Evolutionary conservation across 257 asterid species (phyloP).

Genomic region (Capsicum chinense): DNA sequence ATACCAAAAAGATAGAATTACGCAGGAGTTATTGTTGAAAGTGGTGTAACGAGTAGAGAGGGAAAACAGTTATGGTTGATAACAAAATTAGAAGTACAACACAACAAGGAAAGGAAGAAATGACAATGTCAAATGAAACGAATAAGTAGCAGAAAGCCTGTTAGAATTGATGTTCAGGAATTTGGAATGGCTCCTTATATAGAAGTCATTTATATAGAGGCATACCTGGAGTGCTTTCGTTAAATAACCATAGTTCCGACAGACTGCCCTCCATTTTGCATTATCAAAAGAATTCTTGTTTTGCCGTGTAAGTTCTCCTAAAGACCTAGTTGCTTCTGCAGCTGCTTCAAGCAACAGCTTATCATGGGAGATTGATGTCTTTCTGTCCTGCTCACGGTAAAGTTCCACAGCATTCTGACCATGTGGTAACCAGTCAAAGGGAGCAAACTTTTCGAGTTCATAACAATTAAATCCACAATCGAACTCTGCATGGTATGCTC

Average conservation of each 20-base stretch:
- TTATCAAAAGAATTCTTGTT: slow-evolving; percentile 34
- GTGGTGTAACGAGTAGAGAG: neutral
- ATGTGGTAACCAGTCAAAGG: slow-evolving; percentile 82
- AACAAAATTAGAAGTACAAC: no score
- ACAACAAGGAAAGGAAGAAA: no score
- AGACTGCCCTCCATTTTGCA: slow-evolving; percentile 50
- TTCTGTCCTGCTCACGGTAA: slow-evolving; percentile 54
- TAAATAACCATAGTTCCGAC: slow-evolving; percentile 60
- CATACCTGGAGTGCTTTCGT: slow-evolving; percentile 70
- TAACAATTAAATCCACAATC: slow-evolving; percentile 83
- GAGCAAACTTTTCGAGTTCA: slow-evolving; percentile 74
- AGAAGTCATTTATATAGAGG: slow-evolving; percentile 7
- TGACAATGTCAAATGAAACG: neutral
- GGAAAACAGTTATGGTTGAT: neutral
- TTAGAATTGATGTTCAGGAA: neutral
- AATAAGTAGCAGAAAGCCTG: neutral
- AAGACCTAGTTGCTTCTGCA: slow-evolving; percentile 54
- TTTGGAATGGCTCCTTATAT: neutral
- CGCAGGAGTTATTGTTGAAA: slow-evolving; percentile 1
- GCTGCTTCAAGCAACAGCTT: slow-evolving; percentile 75
- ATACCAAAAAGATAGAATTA: neutral
- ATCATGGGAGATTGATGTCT: slow-evolving; percentile 75
- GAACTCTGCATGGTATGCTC: slow-evolving; percentile 71
- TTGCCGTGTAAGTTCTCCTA: slow-evolving; percentile 46
- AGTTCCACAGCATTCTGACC: slow-evolving; percentile 67